Evolutionary conservation across 148 eudicot genomes (phyloP).

Genomic region (Vaccinium corymbosum): DNA sequence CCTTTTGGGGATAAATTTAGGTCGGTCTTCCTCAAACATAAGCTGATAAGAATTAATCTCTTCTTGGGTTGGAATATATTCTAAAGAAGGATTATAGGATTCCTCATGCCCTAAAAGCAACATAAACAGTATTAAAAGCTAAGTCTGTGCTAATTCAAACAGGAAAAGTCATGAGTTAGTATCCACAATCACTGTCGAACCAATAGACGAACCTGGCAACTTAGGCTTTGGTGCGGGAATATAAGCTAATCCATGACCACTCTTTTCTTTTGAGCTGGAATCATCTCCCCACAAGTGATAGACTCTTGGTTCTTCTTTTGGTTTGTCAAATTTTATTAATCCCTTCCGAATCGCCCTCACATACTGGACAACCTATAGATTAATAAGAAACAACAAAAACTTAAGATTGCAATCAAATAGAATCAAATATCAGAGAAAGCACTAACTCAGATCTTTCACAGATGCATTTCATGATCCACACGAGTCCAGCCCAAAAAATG

Average conservation of each 20-base stretch:
- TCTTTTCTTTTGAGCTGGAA: constrained; percentile 48
- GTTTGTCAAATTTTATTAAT: constrained; percentile 74
- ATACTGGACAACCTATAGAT: constrained; percentile 49
- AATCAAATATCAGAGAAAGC: neutral
- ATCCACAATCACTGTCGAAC: neutral
- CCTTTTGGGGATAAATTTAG: constrained; percentile 85
- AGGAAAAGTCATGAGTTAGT: neutral
- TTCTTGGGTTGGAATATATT: constrained; percentile 90
- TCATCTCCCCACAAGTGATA: constrained; percentile 83
- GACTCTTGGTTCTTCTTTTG: constrained; percentile 63
- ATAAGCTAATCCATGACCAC: constrained; percentile 70
- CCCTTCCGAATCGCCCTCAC: constrained; percentile 86
- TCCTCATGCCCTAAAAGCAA: constrained; percentile 75
- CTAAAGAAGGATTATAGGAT: constrained; percentile 84
- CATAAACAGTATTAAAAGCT: neutral
- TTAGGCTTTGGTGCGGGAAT: constrained; percentile 93
- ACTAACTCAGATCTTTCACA: neutral
- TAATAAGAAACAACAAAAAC: constrained; percentile 6
- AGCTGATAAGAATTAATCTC: constrained; percentile 77
- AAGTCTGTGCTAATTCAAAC: neutral
- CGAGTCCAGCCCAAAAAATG: neutral
- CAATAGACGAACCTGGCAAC: constrained; percentile 58
- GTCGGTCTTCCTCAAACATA: constrained; percentile 94
- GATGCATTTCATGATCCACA: neutral
- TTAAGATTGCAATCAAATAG: neutral